Evolutionary conservation across 257 asterid genomes (phyloP), one percentile per base, ranked within the genome.

Genomic region (Nyctanthes arbortristis): DNA sequence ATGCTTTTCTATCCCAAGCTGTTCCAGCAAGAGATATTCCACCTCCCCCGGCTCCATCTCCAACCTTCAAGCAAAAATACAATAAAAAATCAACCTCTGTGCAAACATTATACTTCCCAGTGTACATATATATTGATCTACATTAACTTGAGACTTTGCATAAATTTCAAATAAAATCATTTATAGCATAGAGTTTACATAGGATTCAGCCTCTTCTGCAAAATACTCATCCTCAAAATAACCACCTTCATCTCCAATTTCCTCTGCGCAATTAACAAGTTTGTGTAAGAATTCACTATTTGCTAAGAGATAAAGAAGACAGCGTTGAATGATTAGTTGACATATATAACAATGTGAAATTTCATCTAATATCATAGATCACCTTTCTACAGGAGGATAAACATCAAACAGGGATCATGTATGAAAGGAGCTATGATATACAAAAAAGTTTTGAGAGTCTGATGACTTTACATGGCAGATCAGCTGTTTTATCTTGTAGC

Each of bases 1-100:
- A 74, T 31, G 92, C 90, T 29, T 64, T 80, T 79, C 79, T 85
- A 80, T 93, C 97, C 98, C 98, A 90, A 4, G 20, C 37, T 59
- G 90, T 84, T 61, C 96, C 98, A 14, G 95, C 90, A 9, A 92
- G 93, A 63, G 81, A 79, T 63, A 85, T 70, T 70, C 97, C 98
- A 68, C 95, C 96, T 63, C 98, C 97, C 69, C 90, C 97, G 33
- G 88, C 83, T 67, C 97, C 98, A 80, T 93, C 98, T 43, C 98
- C 97, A 64, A 58, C 78, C 98, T 92, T 77, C 79, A 71, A 62
- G 43, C 7, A 25, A 4, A 58, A 64, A 18, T 11, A 28, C 36
- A 55, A 18, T n/a, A n/a, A n/a, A n/a, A n/a, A n/a, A 40, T 56
- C 10, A 11, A 61, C 8, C 61, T 39, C 56, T 59, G 24, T 27